Percentiles rank a stretch among this genome's conserved stretches.
Conservation (phyloP, 2,329 filamentous ascomycete genomes). For the Byssochlamys sp. region DNA sequence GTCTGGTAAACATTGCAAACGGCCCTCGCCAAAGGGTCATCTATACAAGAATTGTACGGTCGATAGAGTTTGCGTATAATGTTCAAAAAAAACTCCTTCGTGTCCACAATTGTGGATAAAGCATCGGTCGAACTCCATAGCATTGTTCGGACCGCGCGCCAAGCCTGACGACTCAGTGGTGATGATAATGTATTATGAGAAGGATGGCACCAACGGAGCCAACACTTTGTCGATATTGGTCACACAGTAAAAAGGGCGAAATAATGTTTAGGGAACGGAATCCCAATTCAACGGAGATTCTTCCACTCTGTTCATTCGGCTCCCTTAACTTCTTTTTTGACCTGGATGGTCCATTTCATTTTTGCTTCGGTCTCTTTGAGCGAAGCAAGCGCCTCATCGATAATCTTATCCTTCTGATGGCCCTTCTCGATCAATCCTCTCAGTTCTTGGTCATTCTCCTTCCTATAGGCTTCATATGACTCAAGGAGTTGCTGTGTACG, state of each 20-base stretch:
- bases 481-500: slow-evolving; percentile 30
- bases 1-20: not conserved
- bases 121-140: not conserved
- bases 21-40: not conserved
- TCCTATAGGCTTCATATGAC: slow-evolving; percentile 35
- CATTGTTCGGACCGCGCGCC: not conserved
- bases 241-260: not conserved
- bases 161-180: not conserved
- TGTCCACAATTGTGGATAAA: not conserved
- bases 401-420: slow-evolving; percentile 19
- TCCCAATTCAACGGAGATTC: not conserved
- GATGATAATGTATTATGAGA: not conserved
- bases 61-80: not conserved
- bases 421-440: slow-evolving; percentile 22
- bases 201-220: not conserved
- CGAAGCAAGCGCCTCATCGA: slow-evolving; percentile 30
- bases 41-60: not conserved
- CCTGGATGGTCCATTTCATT: slow-evolving; percentile 42
- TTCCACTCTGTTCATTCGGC: slow-evolving; percentile 12
- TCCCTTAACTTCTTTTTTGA: slow-evolving; percentile 27
- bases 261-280: not conserved
- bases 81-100: not conserved
- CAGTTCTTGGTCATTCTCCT: slow-evolving; percentile 32
- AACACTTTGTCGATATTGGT: too few relatives aligned
- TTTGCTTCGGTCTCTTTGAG: slow-evolving; percentile 33